These are phyloP conservation scores for Triangularia verruculosa DNA, from an alignment of 2,329 filamentous ascomycete species.

Conservation along the genomic window DNA sequence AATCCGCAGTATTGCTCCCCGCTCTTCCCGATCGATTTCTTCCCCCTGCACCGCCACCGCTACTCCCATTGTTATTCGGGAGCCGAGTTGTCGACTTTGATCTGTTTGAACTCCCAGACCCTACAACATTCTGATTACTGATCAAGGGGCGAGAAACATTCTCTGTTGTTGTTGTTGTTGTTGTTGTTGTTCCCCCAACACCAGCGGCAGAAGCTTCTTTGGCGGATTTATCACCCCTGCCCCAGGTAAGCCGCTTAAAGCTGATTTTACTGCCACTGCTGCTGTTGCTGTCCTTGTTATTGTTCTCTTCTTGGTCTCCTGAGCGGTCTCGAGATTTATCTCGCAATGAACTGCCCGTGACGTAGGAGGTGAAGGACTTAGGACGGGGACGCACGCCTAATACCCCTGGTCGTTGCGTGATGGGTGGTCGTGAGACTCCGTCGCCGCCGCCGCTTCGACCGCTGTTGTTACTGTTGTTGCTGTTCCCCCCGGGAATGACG, in stretches of 20 bases:
- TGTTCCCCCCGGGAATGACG: not conserved
- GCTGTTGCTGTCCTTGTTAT: constrained; percentile 20
- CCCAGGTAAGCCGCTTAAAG: constrained; percentile 26
- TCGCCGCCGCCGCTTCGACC: not conserved
- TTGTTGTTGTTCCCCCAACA: too few species aligned
- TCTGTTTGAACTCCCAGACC: not conserved
- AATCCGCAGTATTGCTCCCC: constrained; percentile 4
- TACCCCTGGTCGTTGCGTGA: constrained; percentile 21
- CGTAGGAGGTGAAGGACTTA: constrained; percentile 48
- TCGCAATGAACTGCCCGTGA: constrained; percentile 20
- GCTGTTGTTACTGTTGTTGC: constrained; percentile 10
- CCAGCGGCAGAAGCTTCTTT: constrained; percentile 37
- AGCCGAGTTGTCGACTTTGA: not conserved
- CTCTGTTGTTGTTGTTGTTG: too few species aligned
- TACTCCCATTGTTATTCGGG: constrained; percentile 47
- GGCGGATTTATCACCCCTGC: constrained; percentile 28
- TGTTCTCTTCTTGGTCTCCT: not conserved
- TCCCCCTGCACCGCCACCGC: not conserved
- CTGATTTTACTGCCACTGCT: constrained; percentile 20
- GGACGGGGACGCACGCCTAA: constrained; percentile 43
- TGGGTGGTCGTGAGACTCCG: not conserved
- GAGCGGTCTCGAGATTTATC: constrained; percentile 2
- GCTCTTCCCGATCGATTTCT: not conserved
- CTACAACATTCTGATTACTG: not conserved
- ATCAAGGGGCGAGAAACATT: not conserved